Evolutionary conservation across 2,329 filamentous ascomycete species (phyloP).

Genomic region (Claviceps africana): DNA sequence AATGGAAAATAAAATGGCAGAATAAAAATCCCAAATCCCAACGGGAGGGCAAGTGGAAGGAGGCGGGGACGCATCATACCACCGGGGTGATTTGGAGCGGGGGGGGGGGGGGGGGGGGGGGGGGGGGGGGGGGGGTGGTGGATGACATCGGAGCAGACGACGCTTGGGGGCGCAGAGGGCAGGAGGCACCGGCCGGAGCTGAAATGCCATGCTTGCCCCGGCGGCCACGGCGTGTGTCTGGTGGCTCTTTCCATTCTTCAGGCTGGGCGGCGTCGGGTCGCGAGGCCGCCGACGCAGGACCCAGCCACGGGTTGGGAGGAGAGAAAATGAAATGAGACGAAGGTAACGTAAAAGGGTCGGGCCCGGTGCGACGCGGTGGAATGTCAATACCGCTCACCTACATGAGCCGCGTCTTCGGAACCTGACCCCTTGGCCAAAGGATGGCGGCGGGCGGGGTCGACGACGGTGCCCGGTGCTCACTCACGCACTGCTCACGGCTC

Average conservation of each 20-base stretch:
- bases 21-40: no score
- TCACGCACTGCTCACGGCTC: neutral
- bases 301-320: no score
- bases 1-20: no score
- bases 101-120: no score
- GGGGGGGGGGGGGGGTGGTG: neutral
- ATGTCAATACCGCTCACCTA: neutral
- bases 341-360: neutral
- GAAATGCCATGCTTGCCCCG: neutral
- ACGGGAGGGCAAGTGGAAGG: neutral
- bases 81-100: no score
- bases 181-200: neutral
- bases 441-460: neutral
- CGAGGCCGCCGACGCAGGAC: neutral
- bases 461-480: no score
- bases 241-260: neutral
- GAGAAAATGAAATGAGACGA: neutral
- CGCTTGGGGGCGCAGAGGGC: neutral
- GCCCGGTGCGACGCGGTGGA: neutral
- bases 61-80: neutral
- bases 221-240: neutral
- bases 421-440: neutral
- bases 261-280: neutral
- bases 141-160: neutral
- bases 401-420: neutral